These are phyloP conservation scores for Xylaria sp. DNA, from an alignment of 2,329 filamentous ascomycete genomes.

Conservation along the genomic window DNA sequence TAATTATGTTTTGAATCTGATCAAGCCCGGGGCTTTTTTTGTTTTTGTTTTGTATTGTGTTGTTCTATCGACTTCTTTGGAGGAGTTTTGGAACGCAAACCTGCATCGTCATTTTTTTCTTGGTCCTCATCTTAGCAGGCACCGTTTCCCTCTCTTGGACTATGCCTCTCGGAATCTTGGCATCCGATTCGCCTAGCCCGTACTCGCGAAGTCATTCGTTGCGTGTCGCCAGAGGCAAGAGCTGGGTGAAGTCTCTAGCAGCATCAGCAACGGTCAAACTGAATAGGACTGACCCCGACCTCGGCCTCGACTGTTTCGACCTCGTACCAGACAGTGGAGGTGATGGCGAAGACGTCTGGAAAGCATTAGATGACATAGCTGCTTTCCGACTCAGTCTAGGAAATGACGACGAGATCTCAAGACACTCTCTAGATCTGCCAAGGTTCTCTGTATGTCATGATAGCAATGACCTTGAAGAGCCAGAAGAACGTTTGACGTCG, in stretches of 20 bases:
- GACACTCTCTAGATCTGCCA: slow-evolving; percentile 41
- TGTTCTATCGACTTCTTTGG: slow-evolving; percentile 52
- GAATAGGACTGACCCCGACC: slow-evolving; percentile 45
- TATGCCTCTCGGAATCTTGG: slow-evolving; percentile 46
- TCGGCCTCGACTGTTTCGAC: slow-evolving; percentile 51
- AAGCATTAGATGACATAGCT: slow-evolving; percentile 56
- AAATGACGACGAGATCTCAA: slow-evolving; percentile 46
- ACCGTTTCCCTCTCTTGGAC: slow-evolving; percentile 35
- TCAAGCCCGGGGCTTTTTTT: slow-evolving; percentile 43
- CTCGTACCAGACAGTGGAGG: slow-evolving; percentile 49
- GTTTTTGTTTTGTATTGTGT: slow-evolving; percentile 48
- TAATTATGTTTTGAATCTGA: slow-evolving; percentile 56
- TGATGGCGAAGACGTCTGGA: slow-evolving; percentile 50
- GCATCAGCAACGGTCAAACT: slow-evolving; percentile 46
- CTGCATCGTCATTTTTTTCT: slow-evolving; percentile 51
- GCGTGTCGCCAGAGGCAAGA: slow-evolving; percentile 52
- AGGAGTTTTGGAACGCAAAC: slow-evolving; percentile 58
- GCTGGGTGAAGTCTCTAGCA: slow-evolving; percentile 52
- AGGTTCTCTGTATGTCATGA: slow-evolving; percentile 46
- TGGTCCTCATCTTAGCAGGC: slow-evolving; percentile 48
- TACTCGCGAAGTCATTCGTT: slow-evolving; percentile 53
- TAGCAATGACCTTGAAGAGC: slow-evolving; percentile 32
- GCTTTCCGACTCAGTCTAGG: slow-evolving; percentile 54
- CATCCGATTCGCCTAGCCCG: slow-evolving; percentile 48
- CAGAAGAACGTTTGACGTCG: slow-evolving; percentile 32